These are phyloP conservation scores for Cylindrodendrum hubeiense DNA, from an alignment of 2,329 filamentous ascomycete species.

Conservation along the genomic window DNA sequence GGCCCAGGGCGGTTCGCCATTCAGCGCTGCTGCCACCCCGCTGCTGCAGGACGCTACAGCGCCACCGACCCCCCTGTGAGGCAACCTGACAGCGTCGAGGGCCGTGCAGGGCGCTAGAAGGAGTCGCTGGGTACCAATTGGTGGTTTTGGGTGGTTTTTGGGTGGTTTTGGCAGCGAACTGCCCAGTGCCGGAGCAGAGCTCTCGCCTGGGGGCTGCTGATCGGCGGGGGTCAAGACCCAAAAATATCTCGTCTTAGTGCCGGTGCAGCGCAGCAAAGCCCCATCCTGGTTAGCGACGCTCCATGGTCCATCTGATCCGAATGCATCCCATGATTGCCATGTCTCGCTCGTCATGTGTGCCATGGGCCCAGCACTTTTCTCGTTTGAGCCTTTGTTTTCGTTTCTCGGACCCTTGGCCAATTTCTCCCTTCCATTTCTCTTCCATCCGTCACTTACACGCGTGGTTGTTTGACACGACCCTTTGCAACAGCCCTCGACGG, in stretches of 20 bases:
- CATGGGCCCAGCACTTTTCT: background rate
- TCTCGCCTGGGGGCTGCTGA: background rate
- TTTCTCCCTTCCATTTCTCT: background rate
- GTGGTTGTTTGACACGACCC: background rate
- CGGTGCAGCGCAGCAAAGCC: background rate
- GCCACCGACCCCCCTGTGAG: background rate
- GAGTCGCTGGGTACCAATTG: background rate
- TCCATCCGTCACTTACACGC: background rate
- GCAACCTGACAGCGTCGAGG: background rate
- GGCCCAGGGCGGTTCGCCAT: background rate
- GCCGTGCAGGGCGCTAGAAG: background rate
- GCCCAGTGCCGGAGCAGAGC: background rate
- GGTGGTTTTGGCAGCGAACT: background rate
- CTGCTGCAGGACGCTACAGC: background rate
- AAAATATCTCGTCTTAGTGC: conserved; percentile 6
- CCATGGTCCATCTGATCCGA: background rate
- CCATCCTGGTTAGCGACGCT: background rate
- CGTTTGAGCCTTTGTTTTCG: background rate
- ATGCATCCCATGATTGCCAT: background rate
- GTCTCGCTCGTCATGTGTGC: background rate
- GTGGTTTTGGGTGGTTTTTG: background rate
- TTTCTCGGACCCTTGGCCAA: background rate
- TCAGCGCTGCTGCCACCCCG: conserved; percentile 16
- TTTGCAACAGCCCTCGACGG: background rate
- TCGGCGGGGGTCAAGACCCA: background rate